Evolutionary conservation across 2,329 filamentous ascomycete genomes (phyloP).

Genomic region (Monilinia fructicola): DNA sequence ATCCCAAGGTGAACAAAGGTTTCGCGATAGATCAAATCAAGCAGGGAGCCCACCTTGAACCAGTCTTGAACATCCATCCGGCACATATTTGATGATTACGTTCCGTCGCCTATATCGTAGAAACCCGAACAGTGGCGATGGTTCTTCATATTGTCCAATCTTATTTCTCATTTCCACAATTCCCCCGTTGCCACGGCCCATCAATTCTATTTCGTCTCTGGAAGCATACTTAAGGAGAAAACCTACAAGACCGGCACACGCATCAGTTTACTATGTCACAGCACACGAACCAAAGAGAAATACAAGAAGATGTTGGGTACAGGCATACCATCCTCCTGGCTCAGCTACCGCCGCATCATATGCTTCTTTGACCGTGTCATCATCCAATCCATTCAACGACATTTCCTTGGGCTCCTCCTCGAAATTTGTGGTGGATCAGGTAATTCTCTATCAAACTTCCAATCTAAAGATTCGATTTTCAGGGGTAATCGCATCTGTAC

Average conservation of each 20-base stretch:
- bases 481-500: constrained; percentile 36
- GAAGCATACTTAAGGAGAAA: constrained; percentile 86
- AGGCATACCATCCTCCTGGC: constrained; percentile 80
- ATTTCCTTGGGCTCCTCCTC: constrained; percentile 50
- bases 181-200: constrained; percentile 75
- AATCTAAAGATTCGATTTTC: constrained; percentile 30
- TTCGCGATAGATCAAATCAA: constrained; percentile 33
- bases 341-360: constrained; percentile 78
- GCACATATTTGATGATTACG: constrained; percentile 88
- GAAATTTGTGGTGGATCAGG: constrained; percentile 14
- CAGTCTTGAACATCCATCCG: constrained; percentile 84
- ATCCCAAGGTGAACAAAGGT: constrained; percentile 23
- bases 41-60: constrained; percentile 70
- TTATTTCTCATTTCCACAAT: constrained; percentile 78
- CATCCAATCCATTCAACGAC: constrained; percentile 95
- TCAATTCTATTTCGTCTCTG: constrained; percentile 81
- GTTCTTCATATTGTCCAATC: constrained; percentile 76
- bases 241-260: constrained; percentile 57
- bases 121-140: constrained; percentile 88
- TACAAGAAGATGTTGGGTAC: constrained; percentile 19
- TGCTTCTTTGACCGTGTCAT: constrained; percentile 76
- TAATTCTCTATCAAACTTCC: constrained; percentile 18
- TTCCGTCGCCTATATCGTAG: constrained; percentile 86
- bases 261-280: constrained; percentile 25
- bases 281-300: constrained; percentile 3